Evolutionary conservation across 78 protist species (phyloP), one percentile per base, ranked within the genome.

Genomic region (Andalucia godoyi): DNA sequence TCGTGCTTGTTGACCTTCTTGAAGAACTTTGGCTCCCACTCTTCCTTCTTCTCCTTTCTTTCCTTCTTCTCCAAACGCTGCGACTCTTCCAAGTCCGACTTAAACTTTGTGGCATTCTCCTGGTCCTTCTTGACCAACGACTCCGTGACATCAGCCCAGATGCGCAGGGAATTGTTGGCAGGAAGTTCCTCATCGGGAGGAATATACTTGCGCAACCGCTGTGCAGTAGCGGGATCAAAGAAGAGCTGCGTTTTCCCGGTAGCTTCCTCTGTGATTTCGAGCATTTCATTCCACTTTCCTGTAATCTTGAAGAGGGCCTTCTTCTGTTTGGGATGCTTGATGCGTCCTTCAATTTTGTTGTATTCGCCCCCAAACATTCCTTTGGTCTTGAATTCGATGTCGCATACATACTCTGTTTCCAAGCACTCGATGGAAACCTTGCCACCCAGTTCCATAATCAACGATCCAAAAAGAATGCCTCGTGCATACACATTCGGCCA

Each of bases 331-430:
- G 8, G 34, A 23, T 42, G 15, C 64, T 59, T 74, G 32, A 87
- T 66, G 54, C 51, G 68, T n/a, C 87, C 92, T 38, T 53, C 4
- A 6, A 87, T 65, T 2, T 49, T 53, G 58, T 81, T 84, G 62
- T 81, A 71, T 30, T 76, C 75, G 36, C 93, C 93, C 9, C 83
- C 77, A 66, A 83, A 57, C 40, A 77, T 47, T 30, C 86, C 84
- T 37, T 85, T 88, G 30, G 73, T 30, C 76, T 69, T 77, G 60
- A 91, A 91, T 30, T 85, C 76, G 42, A 88, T 5, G 25, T 61
- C 77, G 10, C 70, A 30, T 25, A 13, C 18, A 25, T 66, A 25
- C 29, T 66, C 74, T n/a, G 85, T 72, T 33, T 84, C 34, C 52
- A 51, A 33, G 71, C 93, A 87, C 5, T 15, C 29, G 38, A 84